Evolutionary conservation across 495 filamentous ascomycete genomes (phyloP), one percentile per base, ranked within the genome.

Genomic region (Massariosphaeria phaeospora): DNA sequence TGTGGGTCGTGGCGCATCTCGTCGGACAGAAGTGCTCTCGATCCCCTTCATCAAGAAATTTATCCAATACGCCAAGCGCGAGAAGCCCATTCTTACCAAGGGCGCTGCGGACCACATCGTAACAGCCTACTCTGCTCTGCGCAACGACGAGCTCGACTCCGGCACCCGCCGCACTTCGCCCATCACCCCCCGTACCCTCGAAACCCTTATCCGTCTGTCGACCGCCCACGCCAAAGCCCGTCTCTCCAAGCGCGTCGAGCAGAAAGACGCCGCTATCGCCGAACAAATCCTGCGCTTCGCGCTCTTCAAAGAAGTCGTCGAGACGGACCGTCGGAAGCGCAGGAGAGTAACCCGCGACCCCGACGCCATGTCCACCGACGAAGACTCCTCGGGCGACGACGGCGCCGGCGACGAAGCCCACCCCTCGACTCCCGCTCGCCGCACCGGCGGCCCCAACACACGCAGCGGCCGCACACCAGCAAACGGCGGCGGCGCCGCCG

Each of bases 41-140:
- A 96, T 99, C 52, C 90, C 91, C 0, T 99, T 99, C 74, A 90
- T 99, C 72, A 97, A 97, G 76, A 99, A 99, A 72, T 99, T 96
- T 69, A 90, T 99, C 54, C 93, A 99, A 67, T 99, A 99, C 69
- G 91, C 94, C 61, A 97, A 97, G 72, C 84, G 82, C 24, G 75
- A 93, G 67, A 91, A 90, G 80, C 93, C 93, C 3, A 75, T 94
- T 21, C 72, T 99, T 50, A 96, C 94, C 13, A 91, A 91, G 66
- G 90, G 89, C 24, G 93, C 94, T 9, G 87, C 90, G 33, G 87
- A 96, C 62, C 87, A 94, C 60, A 94, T 97, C 64, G 83, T 91
- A 43, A 78, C 86, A 13, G 86, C 89, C n/a, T 99, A 96, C 70
- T 91, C 91, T 23, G 86, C 86, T 18, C 80, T 99, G 8, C 81